These are phyloP conservation scores for Penicillium herquei DNA, from an alignment of 495 filamentous ascomycete genomes.

Conservation along the genomic window DNA sequence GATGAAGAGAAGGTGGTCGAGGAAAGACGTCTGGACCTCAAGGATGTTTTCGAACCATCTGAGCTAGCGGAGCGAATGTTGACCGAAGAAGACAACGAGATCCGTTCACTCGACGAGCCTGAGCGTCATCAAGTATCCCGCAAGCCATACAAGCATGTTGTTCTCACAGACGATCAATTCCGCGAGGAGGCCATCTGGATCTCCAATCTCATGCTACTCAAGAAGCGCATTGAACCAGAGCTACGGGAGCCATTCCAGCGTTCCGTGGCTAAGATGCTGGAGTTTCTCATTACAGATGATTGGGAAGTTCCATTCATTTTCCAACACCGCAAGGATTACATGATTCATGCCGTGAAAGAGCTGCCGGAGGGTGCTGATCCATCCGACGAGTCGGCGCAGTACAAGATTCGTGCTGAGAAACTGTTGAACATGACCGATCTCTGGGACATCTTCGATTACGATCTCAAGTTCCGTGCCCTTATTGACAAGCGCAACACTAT, in stretches of 20 bases:
- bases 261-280: slow-evolving; percentile 86
- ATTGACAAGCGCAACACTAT: slow-evolving; percentile 85
- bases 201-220: slow-evolving; percentile 79
- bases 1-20: slow-evolving; percentile 66
- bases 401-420: slow-evolving; percentile 77
- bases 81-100: slow-evolving; percentile 90
- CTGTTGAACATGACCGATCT: slow-evolving; percentile 88
- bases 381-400: slow-evolving; percentile 67
- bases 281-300: slow-evolving; percentile 89
- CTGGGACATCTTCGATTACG: slow-evolving; percentile 90
- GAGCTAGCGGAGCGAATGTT: slow-evolving; percentile 90
- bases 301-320: slow-evolving; percentile 97
- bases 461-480: slow-evolving; percentile 89
- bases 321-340: slow-evolving; percentile 95
- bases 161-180: slow-evolving; percentile 74
- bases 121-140: slow-evolving; percentile 92
- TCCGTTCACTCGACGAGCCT: slow-evolving; percentile 81
- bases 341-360: slow-evolving; percentile 85
- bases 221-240: slow-evolving; percentile 68
- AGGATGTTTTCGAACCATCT: slow-evolving; percentile 96
- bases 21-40: slow-evolving; percentile 79
- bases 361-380: slow-evolving; percentile 47
- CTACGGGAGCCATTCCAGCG: slow-evolving; percentile 80
- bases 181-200: slow-evolving; percentile 92
- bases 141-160: slow-evolving; percentile 76